Percentiles rank a stretch among this genome's conserved stretches.
phyloP scores from a whole-genome alignment of 345 rosid species.

The Atalantia buxifolia region DNA sequence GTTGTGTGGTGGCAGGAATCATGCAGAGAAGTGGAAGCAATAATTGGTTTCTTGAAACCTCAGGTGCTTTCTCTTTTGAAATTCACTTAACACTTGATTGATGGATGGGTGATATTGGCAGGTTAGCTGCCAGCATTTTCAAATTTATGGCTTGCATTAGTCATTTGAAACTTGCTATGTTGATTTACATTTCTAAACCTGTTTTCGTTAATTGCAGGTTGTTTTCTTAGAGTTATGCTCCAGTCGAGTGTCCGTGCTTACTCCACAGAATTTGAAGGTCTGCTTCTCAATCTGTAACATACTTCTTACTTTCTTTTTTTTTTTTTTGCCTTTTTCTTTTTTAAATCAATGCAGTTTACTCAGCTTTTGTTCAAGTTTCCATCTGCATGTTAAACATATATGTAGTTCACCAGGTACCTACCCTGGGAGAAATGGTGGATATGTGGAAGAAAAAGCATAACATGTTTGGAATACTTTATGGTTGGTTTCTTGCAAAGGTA shows the following conservation, averaged over 20 bases:
- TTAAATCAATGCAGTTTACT: neutral
- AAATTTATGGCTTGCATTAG: neutral
- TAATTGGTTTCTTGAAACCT: conserved; percentile 76
- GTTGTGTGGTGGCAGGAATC: conserved; percentile 64
- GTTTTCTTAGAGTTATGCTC: conserved; percentile 94
- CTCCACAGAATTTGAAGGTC: conserved; percentile 83
- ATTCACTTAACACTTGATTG: conserved; percentile 24
- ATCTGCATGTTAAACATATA: neutral
- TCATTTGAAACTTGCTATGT: conserved; percentile 3
- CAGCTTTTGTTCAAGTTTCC: neutral
- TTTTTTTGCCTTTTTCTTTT: neutral
- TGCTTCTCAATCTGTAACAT: neutral
- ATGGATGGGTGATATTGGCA: conserved; percentile 21
- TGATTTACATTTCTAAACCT: too few relatives aligned
- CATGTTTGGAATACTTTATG: conserved; percentile 78
- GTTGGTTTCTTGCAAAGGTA: conserved; percentile 98
- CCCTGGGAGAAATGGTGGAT: conserved; percentile 82
- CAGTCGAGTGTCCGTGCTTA: conserved; percentile 72
- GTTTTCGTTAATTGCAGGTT: too few relatives aligned
- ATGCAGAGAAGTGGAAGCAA: conserved; percentile 74
- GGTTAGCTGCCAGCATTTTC: conserved; percentile 20
- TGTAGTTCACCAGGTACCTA: conserved; percentile 67
- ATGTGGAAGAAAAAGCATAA: conserved; percentile 92
- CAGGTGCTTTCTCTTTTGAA: conserved; percentile 55
- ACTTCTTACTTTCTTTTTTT: neutral